Percentiles rank a stretch among this genome's conserved stretches.
phyloP scores from a whole-genome alignment of 2,329 filamentous ascomycete genomes.

The Aspergillus tubingensis region DNA sequence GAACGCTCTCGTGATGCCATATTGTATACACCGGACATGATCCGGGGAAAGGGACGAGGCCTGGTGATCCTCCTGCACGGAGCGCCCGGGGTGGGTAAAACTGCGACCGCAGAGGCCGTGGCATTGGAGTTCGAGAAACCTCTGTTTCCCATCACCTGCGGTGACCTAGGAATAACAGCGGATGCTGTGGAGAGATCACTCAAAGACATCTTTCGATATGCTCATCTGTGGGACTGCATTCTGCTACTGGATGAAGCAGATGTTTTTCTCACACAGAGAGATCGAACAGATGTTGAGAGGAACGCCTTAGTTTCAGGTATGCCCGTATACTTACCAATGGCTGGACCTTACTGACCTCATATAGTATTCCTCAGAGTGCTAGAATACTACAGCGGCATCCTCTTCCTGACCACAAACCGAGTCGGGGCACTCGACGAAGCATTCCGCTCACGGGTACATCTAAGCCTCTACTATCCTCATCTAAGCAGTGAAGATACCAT shows the following conservation, averaged over 20 bases:
- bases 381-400: conserved; percentile 13
- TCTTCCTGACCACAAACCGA: conserved; percentile 14
- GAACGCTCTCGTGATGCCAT: neutral
- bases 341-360: neutral
- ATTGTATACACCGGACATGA: neutral
- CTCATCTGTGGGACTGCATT: conserved; percentile 36
- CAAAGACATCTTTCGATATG: conserved; percentile 48
- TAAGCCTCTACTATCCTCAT: conserved; percentile 11
- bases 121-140: conserved; percentile 2
- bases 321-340: neutral
- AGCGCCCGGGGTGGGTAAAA: conserved; percentile 13
- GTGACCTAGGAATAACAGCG: conserved; percentile 50
- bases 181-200: conserved; percentile 46
- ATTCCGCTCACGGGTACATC: conserved; percentile 10
- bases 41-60: conserved; percentile 2
- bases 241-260: conserved; percentile 26
- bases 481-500: conserved; percentile 1
- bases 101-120: conserved; percentile 6
- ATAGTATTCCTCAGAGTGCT: conserved; percentile 12
- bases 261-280: conserved; percentile 19
- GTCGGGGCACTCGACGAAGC: conserved; percentile 13
- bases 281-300: conserved; percentile 15
- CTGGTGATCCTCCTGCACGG: conserved; percentile 10
- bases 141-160: conserved; percentile 50
- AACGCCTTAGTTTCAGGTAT: conserved; percentile 27